A percentile compares a stretch with the other conserved stretches of the same genome.
Conservation (phyloP, 352 stramenopile genomes). For the Phytophthora aleatoria region DNA sequence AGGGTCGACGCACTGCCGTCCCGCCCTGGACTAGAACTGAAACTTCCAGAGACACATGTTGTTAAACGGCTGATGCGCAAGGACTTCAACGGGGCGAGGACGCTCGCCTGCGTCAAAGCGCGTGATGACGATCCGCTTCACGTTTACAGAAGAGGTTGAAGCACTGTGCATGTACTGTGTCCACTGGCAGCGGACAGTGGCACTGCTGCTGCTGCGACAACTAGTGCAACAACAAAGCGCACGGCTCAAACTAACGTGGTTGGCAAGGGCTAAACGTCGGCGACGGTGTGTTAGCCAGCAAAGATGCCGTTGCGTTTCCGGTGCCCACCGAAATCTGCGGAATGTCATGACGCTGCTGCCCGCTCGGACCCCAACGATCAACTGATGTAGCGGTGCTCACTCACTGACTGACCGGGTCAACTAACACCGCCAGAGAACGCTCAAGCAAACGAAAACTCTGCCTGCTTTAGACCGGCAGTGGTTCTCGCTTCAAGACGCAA, state of each 20-base stretch:
- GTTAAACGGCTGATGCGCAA: constrained; percentile 25
- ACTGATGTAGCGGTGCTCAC: too few species aligned
- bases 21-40: constrained; percentile 19
- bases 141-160: constrained; percentile 3
- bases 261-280: too few species aligned
- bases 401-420: too few species aligned
- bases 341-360: not conserved
- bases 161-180: not conserved
- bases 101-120: not conserved
- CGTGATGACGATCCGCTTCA: constrained; percentile 40
- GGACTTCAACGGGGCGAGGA: not conserved
- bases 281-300: too few species aligned
- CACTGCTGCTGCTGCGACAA: not conserved
- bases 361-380: too few species aligned
- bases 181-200: too few species aligned
- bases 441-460: too few species aligned
- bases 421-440: too few species aligned
- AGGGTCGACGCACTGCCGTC: constrained; percentile 20
- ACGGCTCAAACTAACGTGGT: too few species aligned
- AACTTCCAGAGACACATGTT: constrained; percentile 5
- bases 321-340: constrained; percentile 8
- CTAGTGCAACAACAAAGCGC: too few species aligned
- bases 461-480: too few species aligned
- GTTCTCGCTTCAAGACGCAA: too few species aligned
- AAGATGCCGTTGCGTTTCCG: constrained; percentile 20